Base-by-base conservation (phyloP, 768 basidiomycete genomes). In the Kwoniella bestiolae region DNA sequence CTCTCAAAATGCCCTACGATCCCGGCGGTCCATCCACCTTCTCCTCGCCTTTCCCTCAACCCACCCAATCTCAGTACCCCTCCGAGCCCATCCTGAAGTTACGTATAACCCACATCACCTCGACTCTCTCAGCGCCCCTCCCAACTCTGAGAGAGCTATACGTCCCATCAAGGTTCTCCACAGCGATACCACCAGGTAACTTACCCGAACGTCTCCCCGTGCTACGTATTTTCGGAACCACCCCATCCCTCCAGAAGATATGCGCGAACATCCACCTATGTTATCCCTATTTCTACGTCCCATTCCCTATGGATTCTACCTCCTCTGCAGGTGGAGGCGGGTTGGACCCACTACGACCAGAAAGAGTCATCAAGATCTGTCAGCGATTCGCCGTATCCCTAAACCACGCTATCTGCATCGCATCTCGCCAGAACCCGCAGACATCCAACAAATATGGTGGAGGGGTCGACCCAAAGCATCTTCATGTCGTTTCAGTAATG, bases 221-320 rank as follows among this genome's bases (percentile, higher is more conserved):
- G 3, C 83, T 98, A 63, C 85, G 93, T 57, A 89, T 99, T 53
- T 97, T 88, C 79, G 96, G 95, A 14, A 82, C 87, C 12, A 91
- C 92, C 1, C 90, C 91, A 4, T 78, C 82, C 2, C 91, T 92
- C 14, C 83, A 87, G 79, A 90, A 88, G 75, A 86, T 92, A 21
- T 94, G 93, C 76, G 85, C 94, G 14, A 90, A 96, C 83, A 83
- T 98, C 44, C 94, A 96, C 47, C 61, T 78, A 11, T 78, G 77
- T 50, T 95, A 90, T 81, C 94, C 95, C 0, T 99, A 99, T 81
- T 88, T 94, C 80, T 95, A 87, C 79, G 85, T 95, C 50, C 90
- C 92, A 71, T 99, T 95, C 82, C 85, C 85, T 31, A 79, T 94
- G 76, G 85, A 85, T 49, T 87, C 88, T 0, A 84, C 83, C 28